These are phyloP conservation scores for Gossypium stocksii DNA, from an alignment of 345 rosid genomes.

Conservation along the genomic window DNA sequence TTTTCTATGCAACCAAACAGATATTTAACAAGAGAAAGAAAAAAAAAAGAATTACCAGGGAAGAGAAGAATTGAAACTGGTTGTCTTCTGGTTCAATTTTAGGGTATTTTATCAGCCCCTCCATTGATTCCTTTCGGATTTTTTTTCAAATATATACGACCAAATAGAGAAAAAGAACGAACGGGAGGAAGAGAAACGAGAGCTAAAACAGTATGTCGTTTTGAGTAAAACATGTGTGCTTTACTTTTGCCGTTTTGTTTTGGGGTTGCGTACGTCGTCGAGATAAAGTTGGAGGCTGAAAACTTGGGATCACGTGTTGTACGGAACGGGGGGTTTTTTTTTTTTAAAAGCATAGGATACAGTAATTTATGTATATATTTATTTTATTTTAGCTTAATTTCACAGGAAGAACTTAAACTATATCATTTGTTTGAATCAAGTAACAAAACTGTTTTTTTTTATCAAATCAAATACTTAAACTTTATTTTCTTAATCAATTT, in stretches of 20 bases:
- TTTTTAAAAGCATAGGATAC: no score
- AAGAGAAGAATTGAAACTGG: conserved; percentile 6
- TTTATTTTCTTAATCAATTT: no score
- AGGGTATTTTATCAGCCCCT: conserved; percentile 23
- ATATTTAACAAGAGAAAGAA: background rate
- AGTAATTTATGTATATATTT: no score
- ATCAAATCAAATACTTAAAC: no score
- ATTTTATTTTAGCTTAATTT: no score
- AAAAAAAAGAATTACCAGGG: conserved; percentile 6
- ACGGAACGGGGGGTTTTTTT: background rate
- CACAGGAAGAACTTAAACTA: no score
- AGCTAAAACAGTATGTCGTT: background rate
- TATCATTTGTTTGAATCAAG: no score
- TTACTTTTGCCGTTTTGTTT: no score
- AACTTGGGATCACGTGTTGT: background rate
- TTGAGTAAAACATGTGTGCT: background rate
- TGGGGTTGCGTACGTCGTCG: background rate
- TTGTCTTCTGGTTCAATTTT: conserved; percentile 19
- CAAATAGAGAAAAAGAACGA: background rate
- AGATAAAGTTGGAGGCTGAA: background rate
- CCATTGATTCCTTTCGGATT: background rate
- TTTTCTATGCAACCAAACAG: conserved; percentile 17
- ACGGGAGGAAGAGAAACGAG: background rate
- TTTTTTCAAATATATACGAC: background rate
- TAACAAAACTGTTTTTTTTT: no score